A percentile compares a stretch with the other conserved stretches of the same genome.
Evolutionary conservation across 1,284 basidiomycete genomes (phyloP).

Genomic region (Leccinum subrobustum): DNA sequence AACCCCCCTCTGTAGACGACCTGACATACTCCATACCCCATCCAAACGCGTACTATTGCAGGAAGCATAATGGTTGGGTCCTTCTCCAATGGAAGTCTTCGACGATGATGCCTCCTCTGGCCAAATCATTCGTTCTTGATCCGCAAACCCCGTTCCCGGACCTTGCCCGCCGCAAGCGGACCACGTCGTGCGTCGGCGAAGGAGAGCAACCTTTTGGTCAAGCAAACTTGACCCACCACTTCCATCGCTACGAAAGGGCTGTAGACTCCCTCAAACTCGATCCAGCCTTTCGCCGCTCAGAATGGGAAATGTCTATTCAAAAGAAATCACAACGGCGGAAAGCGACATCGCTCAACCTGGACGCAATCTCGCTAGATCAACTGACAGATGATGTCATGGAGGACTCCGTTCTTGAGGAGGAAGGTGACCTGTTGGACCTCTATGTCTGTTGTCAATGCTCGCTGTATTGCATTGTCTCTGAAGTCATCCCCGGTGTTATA

Average conservation of each 20-base stretch:
- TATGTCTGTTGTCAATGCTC: slow-evolving; percentile 83
- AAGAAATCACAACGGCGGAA: slow-evolving; percentile 51
- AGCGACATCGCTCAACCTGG: slow-evolving; percentile 36
- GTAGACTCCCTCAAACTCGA: slow-evolving; percentile 64
- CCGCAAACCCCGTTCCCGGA: slow-evolving; percentile 52
- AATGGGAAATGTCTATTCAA: slow-evolving; percentile 51
- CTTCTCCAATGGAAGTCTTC: slow-evolving; percentile 67
- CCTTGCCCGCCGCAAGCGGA: slow-evolving; percentile 47
- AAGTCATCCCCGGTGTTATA: slow-evolving; percentile 69
- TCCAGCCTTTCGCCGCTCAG: slow-evolving; percentile 57
- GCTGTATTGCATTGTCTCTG: slow-evolving; percentile 65
- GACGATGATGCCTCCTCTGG: slow-evolving; percentile 56
- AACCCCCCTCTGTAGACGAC: slow-evolving; percentile 45
- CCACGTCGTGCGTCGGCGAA: slow-evolving; percentile 50
- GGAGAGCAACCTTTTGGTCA: slow-evolving; percentile 45
- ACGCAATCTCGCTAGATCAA: slow-evolving; percentile 28
- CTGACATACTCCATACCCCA: slow-evolving; percentile 69
- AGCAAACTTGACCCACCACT: slow-evolving; percentile 74
- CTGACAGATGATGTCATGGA: slow-evolving; percentile 37
- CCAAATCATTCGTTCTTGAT: slow-evolving; percentile 47
- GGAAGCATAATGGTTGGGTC: slow-evolving; percentile 77
- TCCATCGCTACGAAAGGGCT: slow-evolving; percentile 67
- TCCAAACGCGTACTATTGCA: slow-evolving; percentile 77
- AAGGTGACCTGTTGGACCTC: slow-evolving; percentile 67
- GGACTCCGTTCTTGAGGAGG: slow-evolving; percentile 35